Percentiles rank a stretch among this genome's conserved stretches.
phyloP scores from a whole-genome alignment of 305 asterid genomes.

The Solanum chacoense region DNA sequence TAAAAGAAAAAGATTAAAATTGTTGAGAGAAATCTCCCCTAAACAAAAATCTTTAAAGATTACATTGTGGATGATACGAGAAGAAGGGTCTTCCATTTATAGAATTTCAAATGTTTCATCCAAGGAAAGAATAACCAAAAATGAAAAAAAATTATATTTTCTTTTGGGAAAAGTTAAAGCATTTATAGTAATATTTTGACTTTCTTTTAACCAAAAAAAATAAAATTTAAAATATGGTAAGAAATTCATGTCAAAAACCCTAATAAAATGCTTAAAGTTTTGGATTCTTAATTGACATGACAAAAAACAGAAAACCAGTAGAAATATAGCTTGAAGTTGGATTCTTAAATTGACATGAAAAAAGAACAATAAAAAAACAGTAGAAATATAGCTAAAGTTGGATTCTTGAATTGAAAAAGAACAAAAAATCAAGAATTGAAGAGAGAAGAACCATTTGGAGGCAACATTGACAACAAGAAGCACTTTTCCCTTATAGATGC shows the following conservation, averaged over 20 bases:
- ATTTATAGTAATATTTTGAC: too few relatives aligned
- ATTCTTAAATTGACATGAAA: not conserved
- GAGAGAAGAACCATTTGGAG: constrained; percentile 62
- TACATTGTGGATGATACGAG: not conserved
- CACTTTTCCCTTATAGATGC: constrained; percentile 62
- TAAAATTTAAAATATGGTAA: not conserved
- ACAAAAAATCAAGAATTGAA: not conserved
- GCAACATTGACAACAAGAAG: constrained; percentile 95
- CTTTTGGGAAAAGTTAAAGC: not conserved
- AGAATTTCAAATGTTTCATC: not conserved
- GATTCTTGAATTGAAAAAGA: not conserved
- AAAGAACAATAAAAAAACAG: not conserved
- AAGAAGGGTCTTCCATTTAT: not conserved
- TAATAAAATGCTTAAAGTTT: not conserved
- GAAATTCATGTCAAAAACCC: not conserved
- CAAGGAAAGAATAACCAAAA: not conserved
- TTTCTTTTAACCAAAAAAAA: not conserved
- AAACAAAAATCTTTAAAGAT: not conserved
- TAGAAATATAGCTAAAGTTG: not conserved
- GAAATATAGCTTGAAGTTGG: not conserved
- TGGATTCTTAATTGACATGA: not conserved
- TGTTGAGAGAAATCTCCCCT: not conserved
- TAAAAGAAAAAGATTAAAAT: not conserved
- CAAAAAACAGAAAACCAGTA: not conserved
- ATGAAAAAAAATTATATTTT: not conserved